These are phyloP conservation scores for Suillus fuscotomentosus DNA, from an alignment of 768 basidiomycete species.

Conservation along the genomic window DNA sequence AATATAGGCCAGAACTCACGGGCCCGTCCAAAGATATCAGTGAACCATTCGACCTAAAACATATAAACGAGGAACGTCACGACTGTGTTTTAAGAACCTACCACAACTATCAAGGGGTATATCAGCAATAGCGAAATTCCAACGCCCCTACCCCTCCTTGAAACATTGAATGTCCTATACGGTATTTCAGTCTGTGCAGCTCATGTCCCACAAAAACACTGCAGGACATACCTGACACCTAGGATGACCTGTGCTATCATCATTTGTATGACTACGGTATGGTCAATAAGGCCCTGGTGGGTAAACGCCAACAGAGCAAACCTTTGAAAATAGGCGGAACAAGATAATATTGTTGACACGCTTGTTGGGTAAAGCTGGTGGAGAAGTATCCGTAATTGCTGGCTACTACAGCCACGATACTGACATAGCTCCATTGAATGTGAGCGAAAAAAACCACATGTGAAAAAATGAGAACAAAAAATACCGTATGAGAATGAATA, in stretches of 20 bases:
- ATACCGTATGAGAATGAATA: neutral
- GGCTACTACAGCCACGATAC: neutral
- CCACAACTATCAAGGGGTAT: slow-evolving; percentile 43
- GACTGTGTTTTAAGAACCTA: slow-evolving; percentile 27
- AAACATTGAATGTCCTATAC: slow-evolving; percentile 55
- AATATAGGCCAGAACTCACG: slow-evolving; percentile 38
- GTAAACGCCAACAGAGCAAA: neutral
- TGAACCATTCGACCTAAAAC: slow-evolving; percentile 56
- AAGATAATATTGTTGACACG: neutral
- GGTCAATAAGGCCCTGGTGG: neutral
- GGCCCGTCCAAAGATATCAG: slow-evolving; percentile 48
- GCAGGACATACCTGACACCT: neutral
- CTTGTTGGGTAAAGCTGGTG: neutral
- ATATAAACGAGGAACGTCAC: neutral
- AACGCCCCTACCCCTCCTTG: slow-evolving; percentile 42
- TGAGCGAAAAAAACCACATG: neutral
- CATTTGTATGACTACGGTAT: neutral
- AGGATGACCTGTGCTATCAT: neutral
- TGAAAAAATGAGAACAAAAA: neutral
- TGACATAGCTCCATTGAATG: neutral
- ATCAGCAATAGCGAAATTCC: slow-evolving; percentile 37
- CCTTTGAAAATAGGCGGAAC: neutral
- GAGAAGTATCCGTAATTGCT: neutral
- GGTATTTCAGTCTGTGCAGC: neutral
- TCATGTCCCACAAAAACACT: neutral